phyloP scores from a whole-genome alignment of 1,284 basidiomycete species.

The Ceratobasidium papillatum region DNA sequence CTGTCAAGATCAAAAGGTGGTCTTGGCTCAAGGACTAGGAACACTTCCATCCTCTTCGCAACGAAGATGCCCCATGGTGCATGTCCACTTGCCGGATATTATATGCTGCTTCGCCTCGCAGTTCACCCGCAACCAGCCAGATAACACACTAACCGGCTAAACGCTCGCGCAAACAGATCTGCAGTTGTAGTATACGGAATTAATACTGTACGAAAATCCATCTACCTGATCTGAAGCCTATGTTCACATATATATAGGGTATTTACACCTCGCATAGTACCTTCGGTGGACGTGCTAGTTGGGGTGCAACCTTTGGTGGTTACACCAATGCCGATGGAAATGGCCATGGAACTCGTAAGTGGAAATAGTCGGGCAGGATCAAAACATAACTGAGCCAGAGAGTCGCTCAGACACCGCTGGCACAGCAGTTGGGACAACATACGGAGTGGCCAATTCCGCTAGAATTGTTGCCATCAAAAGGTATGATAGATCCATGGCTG shows the following conservation, averaged over 20 bases:
- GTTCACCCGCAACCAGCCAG: no score
- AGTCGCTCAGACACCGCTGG: constrained; percentile 49
- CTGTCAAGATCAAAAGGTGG: no score
- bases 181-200: constrained; percentile 38
- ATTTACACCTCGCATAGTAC: constrained; percentile 31
- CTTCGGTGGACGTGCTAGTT: constrained; percentile 42
- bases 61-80: no score
- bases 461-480: constrained; percentile 96
- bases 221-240: no score
- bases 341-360: constrained; percentile 40
- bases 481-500: neutral
- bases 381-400: neutral
- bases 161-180: no score
- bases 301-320: constrained; percentile 33
- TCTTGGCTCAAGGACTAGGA: no score
- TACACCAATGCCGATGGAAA: constrained; percentile 27
- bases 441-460: constrained; percentile 95
- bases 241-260: constrained; percentile 42
- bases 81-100: no score
- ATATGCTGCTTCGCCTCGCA: no score
- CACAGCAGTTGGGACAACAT: constrained; percentile 64
- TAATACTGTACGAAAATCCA: constrained; percentile 24
- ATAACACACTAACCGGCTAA: no score
- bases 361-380: neutral
- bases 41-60: no score